Base-by-base conservation (phyloP, 169 alveolate genomes). In the Theileria annulata region DNA sequence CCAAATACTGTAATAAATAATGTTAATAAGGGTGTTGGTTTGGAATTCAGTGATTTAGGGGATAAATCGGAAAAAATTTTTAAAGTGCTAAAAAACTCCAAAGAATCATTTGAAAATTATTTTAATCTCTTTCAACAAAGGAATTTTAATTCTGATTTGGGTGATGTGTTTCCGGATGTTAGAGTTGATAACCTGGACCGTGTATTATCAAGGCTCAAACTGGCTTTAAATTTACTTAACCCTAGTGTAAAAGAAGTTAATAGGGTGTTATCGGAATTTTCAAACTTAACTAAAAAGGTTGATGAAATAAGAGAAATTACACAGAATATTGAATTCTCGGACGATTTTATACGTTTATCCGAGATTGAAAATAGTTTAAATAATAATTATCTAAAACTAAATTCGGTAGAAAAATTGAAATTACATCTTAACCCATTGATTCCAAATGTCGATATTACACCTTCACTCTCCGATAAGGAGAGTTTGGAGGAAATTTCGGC, bases 21-120 rank as follows among this genome's bases (percentile, higher is more conserved):
- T n/a, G n/a, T n/a, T n/a, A n/a, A n/a, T n/a, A n/a, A n/a, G n/a
- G n/a, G n/a, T n/a, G n/a, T n/a, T n/a, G n/a, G n/a, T n/a, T n/a
- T n/a, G n/a, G n/a, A n/a, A n/a, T n/a, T n/a, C n/a, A n/a, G n/a
- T n/a, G 33, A 56, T 2, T 77, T 75, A 62, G 60, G 9, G 51
- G 78, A 60, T 8, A 67, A 49, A 23, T 56, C 60, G 21, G 77
- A 62, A n/a, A 72, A 68, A n/a, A 77, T 75, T 31, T 51, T 23
- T 0, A 37, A 67, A 4, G 85, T 68, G 12, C 71, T 77, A 19
- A n/a, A 63, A 23, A 75, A 77, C 75, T 77, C 85, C 0, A 35
- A n/a, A 58, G 66, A 13, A 56, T 21, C 66, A 54, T 54, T 54
- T 56, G 56, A 47, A 47, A 47, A 47, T 9, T 47, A 47, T 15